Base-by-base conservation (phyloP, 1,284 basidiomycete genomes). In the Vanrija pseudolonga region DNA sequence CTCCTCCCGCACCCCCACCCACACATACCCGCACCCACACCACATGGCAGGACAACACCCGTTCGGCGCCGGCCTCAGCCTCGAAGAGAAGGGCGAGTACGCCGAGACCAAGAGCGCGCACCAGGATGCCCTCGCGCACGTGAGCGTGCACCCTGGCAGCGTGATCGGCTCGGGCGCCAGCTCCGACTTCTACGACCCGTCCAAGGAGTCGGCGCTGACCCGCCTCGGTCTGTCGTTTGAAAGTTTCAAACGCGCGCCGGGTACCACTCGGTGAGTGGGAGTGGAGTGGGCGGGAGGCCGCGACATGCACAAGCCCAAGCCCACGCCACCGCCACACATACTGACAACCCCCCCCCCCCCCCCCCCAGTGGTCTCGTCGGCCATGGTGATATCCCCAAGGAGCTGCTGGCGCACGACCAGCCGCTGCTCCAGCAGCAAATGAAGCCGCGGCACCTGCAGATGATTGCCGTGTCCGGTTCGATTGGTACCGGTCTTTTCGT, bases 401-500 rank as follows among this genome's bases (percentile, higher is more conserved):
- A 67, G 53, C 62, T 57, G 36, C 42, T 64, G 6, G 54, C 55
- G 14, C 59, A 66, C 45, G 68, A 72, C 41, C 71, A 71, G 53
- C 74, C 73, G 5, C 65, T 76, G 45, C 63, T 77, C 14, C 74
- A 77, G 61, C 73, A 75, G 57, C 71, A 71, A 65, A 76, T 76
- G 72, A 72, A 72, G 61, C 67, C 67, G 18, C 55, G 72, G 37
- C 69, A 70, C 57, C 51, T 71, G 38, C 64, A 68, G 45, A 69
- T 70, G 61, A 68, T 74, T 38, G 65, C 79, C 9, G 72, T 80
- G 24, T 28, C 24, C 38, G 79, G 79, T 14, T 74, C 73, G 20
- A 80, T 80, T 56, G 79, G 79, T 39, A 80, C 79, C 19, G 78
- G 76, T 68, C 60, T 67, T 37, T 65, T 64, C 49, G 63, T 81